Conservation (phyloP, 139 green algal species). For the Trebouxia sp. region DNA sequence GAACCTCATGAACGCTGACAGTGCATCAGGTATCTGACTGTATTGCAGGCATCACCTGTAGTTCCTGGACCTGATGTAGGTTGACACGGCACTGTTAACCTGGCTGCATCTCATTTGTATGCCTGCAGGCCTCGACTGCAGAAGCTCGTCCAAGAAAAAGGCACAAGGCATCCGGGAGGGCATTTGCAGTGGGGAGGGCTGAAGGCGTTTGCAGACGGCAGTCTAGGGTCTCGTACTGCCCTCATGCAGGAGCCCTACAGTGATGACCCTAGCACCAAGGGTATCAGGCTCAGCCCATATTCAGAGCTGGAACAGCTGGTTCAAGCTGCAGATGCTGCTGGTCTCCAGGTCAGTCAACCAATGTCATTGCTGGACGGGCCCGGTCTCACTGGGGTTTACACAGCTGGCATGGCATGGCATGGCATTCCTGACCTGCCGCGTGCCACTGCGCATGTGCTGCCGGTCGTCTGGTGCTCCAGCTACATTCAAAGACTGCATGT, state of each 20-base stretch:
- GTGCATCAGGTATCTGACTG: too few species aligned
- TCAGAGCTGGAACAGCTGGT: slow-evolving; percentile 8
- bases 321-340: background rate
- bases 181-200: slow-evolving; percentile 65
- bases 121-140: slow-evolving; percentile 45
- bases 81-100: background rate
- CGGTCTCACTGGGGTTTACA: background rate
- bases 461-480: background rate
- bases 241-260: slow-evolving; percentile 65
- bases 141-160: slow-evolving; percentile 37
- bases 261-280: slow-evolving; percentile 32
- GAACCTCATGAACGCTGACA: too few species aligned
- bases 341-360: background rate
- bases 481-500: too few species aligned
- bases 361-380: background rate
- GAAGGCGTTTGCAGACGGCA: slow-evolving; percentile 80
- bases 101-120: background rate
- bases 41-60: too few species aligned
- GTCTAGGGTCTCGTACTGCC: slow-evolving; percentile 66
- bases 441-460: background rate
- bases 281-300: slow-evolving; percentile 30
- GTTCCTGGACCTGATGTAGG: background rate
- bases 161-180: slow-evolving; percentile 42
- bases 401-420: background rate
- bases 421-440: background rate